Evolutionary conservation across 805 yeast genomes (phyloP).

Genomic region (Ogataea populi-albae): DNA sequence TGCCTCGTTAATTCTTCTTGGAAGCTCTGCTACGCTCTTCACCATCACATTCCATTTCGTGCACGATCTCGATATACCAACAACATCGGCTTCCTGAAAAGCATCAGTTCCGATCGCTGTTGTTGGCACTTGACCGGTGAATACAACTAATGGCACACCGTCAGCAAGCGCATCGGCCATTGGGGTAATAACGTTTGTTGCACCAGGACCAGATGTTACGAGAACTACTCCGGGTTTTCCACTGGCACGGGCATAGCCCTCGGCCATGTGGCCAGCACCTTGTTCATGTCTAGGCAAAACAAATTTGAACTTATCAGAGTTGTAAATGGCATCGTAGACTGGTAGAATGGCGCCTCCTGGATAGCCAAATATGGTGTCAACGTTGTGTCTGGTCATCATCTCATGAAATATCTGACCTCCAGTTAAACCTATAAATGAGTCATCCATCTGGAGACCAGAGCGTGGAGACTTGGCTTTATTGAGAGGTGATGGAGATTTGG

Average conservation of each 20-base stretch:
- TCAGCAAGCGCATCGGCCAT: slow-evolving; percentile 97
- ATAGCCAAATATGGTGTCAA: slow-evolving; percentile 94
- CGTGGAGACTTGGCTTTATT: slow-evolving; percentile 4
- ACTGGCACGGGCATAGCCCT: slow-evolving; percentile 92
- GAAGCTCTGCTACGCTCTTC: slow-evolving; percentile 88
- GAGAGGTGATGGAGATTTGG: slow-evolving; percentile 20
- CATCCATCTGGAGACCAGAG: slow-evolving; percentile 50
- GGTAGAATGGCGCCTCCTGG: slow-evolving; percentile 99
- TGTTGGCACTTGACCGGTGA: slow-evolving; percentile 97
- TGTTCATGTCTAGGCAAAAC: slow-evolving; percentile 96
- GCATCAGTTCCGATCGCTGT: slow-evolving; percentile 97
- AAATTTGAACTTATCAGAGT: slow-evolving; percentile 84
- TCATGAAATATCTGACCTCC: slow-evolving; percentile 99
- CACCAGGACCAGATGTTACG: slow-evolving; percentile 99
- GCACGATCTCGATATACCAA: slow-evolving; percentile 95
- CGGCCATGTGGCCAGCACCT: slow-evolving; percentile 99
- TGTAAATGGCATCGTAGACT: slow-evolving; percentile 94
- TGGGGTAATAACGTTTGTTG: slow-evolving; percentile 97
- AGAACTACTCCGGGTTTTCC: slow-evolving; percentile 98
- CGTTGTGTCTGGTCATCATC: slow-evolving; percentile 96
- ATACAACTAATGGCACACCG: slow-evolving; percentile 95
- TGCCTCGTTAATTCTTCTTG: slow-evolving; percentile 94
- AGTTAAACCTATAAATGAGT: slow-evolving; percentile 90
- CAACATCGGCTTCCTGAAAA: slow-evolving; percentile 98
- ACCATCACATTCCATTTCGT: slow-evolving; percentile 99